Evolutionary conservation across 768 basidiomycete species (phyloP), one percentile per base, ranked within the genome.

Genomic region (Mrakia frigida): DNA sequence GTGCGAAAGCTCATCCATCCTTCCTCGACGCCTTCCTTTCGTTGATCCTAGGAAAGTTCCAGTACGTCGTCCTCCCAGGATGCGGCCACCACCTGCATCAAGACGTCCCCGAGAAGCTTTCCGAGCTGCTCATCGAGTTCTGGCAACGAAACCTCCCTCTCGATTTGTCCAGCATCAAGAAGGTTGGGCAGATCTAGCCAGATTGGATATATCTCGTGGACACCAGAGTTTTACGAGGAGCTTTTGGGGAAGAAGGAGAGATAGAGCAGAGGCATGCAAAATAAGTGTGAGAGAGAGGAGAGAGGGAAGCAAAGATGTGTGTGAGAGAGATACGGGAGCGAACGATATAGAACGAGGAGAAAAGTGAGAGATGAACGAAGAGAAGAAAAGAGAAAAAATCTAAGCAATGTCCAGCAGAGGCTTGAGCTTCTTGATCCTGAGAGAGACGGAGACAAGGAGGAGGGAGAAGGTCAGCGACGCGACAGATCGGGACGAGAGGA

Each of bases 61-160:
- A 98, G 84, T 87, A 98, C 82, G 90, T 88, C 33, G 93, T 99
- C 52, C 87, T 96, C 77, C 88, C 89, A 13, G 89, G 90, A 46
- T 92, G 93, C 0, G 96, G 97, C 0, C 97, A 99, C 81, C 92
- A 97, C 85, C 82, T 99, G 33, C 96, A 98, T 65, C 81, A 97
- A 92, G 96, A 99, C 81, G 89, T 95, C 81, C 96, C 96, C 0
- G 88, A 86, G 10, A 87, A 87, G 31, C 84, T 94, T 14, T 93
- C 95, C 4, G 89, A 91, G 79, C 88, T 92, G 35, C 80, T 98
- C 74, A 87, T 92, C 6, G 91, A 92, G 73, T 99, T 98, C 82
- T 97, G 94, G 94, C 88, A 86, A 81, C 85, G 95, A 75, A 97
- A 99, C 82, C 93, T 94, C 79, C 83, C 88, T 16, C 87, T 90